Evolutionary conservation across 2,329 filamentous ascomycete species (phyloP), one percentile per base, ranked within the genome.

Genomic region (Elsinoe perseae): DNA sequence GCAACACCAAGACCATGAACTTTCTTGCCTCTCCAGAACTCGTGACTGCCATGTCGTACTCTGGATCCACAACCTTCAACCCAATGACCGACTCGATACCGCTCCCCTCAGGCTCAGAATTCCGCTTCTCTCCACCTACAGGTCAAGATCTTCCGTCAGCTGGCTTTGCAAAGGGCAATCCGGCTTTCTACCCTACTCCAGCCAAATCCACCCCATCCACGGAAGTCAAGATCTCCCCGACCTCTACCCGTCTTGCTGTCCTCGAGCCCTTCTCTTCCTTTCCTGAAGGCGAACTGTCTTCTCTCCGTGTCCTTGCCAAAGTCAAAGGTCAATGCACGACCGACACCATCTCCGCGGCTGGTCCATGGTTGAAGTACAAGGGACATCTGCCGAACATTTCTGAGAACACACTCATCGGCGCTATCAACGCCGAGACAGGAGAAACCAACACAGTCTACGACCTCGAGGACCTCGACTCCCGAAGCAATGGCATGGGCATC

Each of bases 331-430:
- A 98, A 76, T 98, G 93, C 79, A 98, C 93, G 57, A 98, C 93
- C 42, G 93, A 98, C 74, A 97, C 93, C 64, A 98, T 98, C 73
- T 97, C 91, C 34, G 92, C 92, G 30, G 92, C 92, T 1, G 92
- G 92, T 4, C 92, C 92, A 14, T 97, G 92, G 92, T 82, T 98
- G 64, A 97, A 97, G 75, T 98, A 97, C 83, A 97, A 97, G 79
- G 93, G 93, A 61, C 93, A 98, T 73, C 82, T 98, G 61, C 89
- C 93, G 71, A 98, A 98, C 78, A 98, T 98, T 72, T 87, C 85
- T 64, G 89, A 89, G 69, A 98, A 98, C 80, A 98, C 93, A 2
- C 83, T 98, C 62, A 96, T 96, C 74, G 93, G 90, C 55, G 93
- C 93, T 59, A 80, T 91, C 69, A 96, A 96, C 72, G 90, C 87